A percentile compares a stretch with the other conserved stretches of the same genome.
Evolutionary conservation across 176 grass and related monocot genomes (phyloP).

Genomic region (Rhipidocladum racemiflorum): DNA sequence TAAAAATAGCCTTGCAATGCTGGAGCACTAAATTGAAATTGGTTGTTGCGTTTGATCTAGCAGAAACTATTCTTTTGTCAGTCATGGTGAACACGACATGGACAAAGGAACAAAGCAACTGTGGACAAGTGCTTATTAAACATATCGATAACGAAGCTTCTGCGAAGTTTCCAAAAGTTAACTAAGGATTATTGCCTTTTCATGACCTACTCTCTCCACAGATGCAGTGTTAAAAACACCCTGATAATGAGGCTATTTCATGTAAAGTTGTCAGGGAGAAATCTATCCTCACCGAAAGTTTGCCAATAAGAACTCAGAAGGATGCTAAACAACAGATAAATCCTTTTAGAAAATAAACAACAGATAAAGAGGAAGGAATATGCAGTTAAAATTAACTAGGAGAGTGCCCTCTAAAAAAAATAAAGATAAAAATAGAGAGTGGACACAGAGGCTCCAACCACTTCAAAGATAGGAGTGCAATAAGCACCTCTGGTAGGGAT

Average conservation of each 20-base stretch:
- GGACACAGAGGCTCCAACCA: conserved; percentile 7
- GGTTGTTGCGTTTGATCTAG: not conserved
- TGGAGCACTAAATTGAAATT: not conserved
- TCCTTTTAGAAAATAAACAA: not conserved
- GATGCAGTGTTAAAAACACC: not conserved
- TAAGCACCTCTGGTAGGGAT: conserved; percentile 5
- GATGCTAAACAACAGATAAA: not conserved
- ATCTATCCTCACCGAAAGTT: not conserved
- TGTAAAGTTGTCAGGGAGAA: not conserved
- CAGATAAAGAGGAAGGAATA: conserved; percentile 13
- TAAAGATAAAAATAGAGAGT: not conserved
- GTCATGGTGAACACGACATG: not conserved
- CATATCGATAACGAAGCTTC: conserved; percentile 1
- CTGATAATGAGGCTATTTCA: not conserved
- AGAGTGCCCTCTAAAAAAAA: not conserved
- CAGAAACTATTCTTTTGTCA: not conserved
- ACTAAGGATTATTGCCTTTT: not conserved
- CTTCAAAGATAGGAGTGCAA: conserved; percentile 18
- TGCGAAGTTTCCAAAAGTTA: not conserved
- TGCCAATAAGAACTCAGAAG: not conserved
- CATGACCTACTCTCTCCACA: conserved; percentile 1
- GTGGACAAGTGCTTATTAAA: conserved; percentile 6
- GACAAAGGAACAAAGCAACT: conserved; percentile 6
- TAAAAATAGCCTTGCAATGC: not conserved
- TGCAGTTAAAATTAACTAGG: conserved; percentile 12